Conservation (phyloP, 2,329 filamentous ascomycete species). For the Coniochaeta pulveracea region DNA sequence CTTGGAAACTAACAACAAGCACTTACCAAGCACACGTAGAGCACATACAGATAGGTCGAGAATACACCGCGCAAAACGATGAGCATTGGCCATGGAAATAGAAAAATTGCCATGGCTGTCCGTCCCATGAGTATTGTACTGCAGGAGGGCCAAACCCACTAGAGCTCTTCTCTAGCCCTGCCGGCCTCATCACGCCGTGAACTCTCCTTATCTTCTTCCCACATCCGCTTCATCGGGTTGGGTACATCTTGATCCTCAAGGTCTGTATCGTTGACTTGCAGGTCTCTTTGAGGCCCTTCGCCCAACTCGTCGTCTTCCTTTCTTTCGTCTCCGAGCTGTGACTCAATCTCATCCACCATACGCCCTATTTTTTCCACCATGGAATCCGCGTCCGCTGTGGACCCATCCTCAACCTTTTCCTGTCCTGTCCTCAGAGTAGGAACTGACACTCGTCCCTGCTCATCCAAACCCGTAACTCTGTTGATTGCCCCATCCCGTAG, state of each 20-base stretch:
- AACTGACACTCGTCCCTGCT: constrained; percentile 28
- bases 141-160: no score
- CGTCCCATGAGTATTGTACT: no score
- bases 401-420: constrained; percentile 13
- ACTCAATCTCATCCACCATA: constrained; percentile 20
- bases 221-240: constrained; percentile 53
- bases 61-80: no score
- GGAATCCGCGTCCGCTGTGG: constrained; percentile 21
- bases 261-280: no score
- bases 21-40: no score
- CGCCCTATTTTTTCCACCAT: constrained; percentile 42
- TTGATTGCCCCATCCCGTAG: constrained; percentile 7
- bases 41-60: no score
- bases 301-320: constrained; percentile 9
- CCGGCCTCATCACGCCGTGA: constrained; percentile 9
- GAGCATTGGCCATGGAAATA: no score
- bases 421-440: constrained; percentile 37
- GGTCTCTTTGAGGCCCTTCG: no score
- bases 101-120: no score
- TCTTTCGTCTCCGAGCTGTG: constrained; percentile 14
- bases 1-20: no score
- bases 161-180: constrained; percentile 18
- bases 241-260: constrained; percentile 20
- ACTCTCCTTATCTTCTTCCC: constrained; percentile 31
- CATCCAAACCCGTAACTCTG: constrained; percentile 19